Evolutionary conservation across 257 asterid species (phyloP), one percentile per base, ranked within the genome.

Genomic region (Solanum raphanifolium): DNA sequence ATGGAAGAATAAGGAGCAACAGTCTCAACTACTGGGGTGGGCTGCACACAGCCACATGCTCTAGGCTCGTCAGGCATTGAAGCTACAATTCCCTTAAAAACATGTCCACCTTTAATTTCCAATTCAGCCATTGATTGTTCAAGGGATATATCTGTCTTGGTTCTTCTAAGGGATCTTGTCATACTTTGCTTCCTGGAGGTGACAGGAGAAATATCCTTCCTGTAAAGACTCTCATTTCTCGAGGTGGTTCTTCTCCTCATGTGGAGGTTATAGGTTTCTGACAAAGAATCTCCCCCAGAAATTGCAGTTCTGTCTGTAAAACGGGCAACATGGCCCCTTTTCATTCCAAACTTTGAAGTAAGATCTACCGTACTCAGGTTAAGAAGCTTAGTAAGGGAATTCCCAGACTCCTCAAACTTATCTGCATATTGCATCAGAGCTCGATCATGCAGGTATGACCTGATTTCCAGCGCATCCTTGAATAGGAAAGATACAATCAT

Each of bases 391-490:
- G 93, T 87, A 84, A 95, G 91, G 71, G 94, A 89, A 88, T 94
- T 96, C 60, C 93, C 89, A 0, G 95, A 84, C 48, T 89, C 92
- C 88, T 96, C 96, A n/a, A 96, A 89, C 84, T 86, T 90, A 88
- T 95, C 94, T 5, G 93, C 93, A 23, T 95, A 94, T 85, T 90
- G 92, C 95, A 94, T 94, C 91, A 94, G 90, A 5, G 91, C 89
- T 18, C 93, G 94, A 90, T 92, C 95, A 85, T 95, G 98, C 90
- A 95, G 94, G 93, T 95, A 94, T 36, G 98, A 89, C 89, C 98
- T 93, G 62, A 95, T 94, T 88, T 95, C 95, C 74, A 94, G 90
- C 60, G 98, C 95, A 88, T 93, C 97, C 98, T 95, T 88, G 88
- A 84, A 86, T 71, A 79, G 74, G 82, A 43, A 36, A 82, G 75